Evolutionary conservation across 2,329 filamentous ascomycete genomes (phyloP), one percentile per base, ranked within the genome.

Genomic region (Aspergillus sp.): DNA sequence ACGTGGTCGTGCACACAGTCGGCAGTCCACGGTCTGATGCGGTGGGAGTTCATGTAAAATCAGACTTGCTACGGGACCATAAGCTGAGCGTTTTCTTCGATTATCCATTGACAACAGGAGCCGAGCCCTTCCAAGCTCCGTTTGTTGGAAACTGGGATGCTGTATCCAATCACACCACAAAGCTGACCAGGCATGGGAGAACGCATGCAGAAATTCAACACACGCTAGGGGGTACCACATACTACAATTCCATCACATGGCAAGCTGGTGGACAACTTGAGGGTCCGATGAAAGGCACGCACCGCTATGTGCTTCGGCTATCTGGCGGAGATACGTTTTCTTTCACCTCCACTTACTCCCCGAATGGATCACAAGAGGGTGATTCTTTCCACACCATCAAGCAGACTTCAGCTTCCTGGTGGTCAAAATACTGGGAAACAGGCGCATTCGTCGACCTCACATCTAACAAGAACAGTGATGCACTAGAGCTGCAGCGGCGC

Each of bases 391-490:
- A 63, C 68, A 3, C 71, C 9, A 45, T 56, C 11, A 24, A 13
- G 2, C 14, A 42, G 17, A 8, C 9, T 4, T 55, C 46, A 13
- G 45, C n/a, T 10, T 8, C 60, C 10, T 81, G 74, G 75, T 82
- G 79, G 80, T 49, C 66, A 2, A 56, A 73, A 6, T 82, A 78
- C 60, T 82, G 79, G 79, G 65, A 65, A n/a, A 63, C 66, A 1
- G 79, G 79, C 0, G 77, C 75, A 3, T 82, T 82, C 60, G 63
- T 82, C n/a, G 79, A 80, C 52, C 64, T 82, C 11, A 73, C 77
- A 1, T 62, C 58, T 1, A 66, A 72, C 1, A 54, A 62, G 1
- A 73, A 75, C 19, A 44, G 66, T 1, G 73, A 76, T 33, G 78
- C 79, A 1, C 69, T 68, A 14, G 79, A 81, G 57, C 65, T 82